Evolutionary conservation across 768 basidiomycete species (phyloP), one percentile per base, ranked within the genome.

Genomic region (Rhodotorula kratochvilovae): DNA sequence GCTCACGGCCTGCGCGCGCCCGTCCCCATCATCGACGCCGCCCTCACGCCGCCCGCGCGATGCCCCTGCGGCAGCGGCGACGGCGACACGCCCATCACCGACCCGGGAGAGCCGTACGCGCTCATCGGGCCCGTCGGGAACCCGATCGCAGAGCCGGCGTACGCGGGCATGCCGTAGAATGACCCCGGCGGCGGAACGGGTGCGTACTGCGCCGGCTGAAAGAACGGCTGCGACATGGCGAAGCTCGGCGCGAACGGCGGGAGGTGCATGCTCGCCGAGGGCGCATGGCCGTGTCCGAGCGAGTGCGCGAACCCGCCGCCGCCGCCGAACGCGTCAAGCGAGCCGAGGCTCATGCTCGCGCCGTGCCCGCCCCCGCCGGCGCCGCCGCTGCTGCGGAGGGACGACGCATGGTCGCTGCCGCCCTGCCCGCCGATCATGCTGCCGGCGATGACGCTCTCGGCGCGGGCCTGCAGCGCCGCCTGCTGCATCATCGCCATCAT

Each of bases 401-500:
- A 67, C 45, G 70, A 71, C 1, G 54, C 69, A 36, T 61, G 63
- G 25, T 50, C 48, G 63, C 33, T 43, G 43, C 54, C 55, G 25
- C 55, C 48, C 25, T 36, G 21, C 13, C 48, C 67, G 57, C 68
- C 36, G 31, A 48, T 33, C 42, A 42, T 23, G 58, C 58, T 59
- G 42, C 58, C 58, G 27, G 27, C 70, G 45, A n/a, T 16, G 64
- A 66, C 70, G 66, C 70, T 67, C 61, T 72, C 71, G 3, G 71
- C 62, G 3, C 50, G 27, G 15, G 71, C 71, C 33, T 61, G 66
- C 1, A 72, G 16, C 27, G 71, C 66, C 2, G 71, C 71, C n/a
- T 72, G 62, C 29, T 68, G 62, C 71, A 72, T 72, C 73, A 74
- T 74, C 42, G 42, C 43, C 73, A 74, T 74, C 73, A 74, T 74